Conservation (phyloP, 768 basidiomycete genomes). For the Candolleomyces eurysporus region DNA sequence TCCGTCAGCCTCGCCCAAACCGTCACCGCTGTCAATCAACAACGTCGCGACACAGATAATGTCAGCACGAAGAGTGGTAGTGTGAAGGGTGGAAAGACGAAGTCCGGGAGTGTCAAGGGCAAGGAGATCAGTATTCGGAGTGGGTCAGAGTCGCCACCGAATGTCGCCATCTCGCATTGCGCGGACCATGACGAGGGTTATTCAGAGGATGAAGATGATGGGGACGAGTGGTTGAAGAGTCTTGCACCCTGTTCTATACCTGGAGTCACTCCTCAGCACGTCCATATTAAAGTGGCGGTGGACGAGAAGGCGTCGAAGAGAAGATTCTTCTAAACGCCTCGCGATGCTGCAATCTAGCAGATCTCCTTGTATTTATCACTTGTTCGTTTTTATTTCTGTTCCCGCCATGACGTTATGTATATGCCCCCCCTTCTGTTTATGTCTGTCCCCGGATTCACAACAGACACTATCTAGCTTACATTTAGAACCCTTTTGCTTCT, state of each 20-base stretch:
- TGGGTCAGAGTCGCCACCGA: constrained; percentile 35
- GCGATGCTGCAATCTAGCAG: background rate
- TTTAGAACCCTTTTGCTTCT: background rate
- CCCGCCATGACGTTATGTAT: background rate
- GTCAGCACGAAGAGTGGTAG: constrained; percentile 31
- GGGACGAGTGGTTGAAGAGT: constrained; percentile 84
- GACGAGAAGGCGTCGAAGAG: constrained; percentile 72
- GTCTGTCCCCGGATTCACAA: background rate
- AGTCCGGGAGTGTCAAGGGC: background rate
- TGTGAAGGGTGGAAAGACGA: constrained; percentile 6
- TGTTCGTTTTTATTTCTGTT: constrained; percentile 1
- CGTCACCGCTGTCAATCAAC: constrained; percentile 8
- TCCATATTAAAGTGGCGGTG: constrained; percentile 69
- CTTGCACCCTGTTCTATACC: constrained; percentile 64
- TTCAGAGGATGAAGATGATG: constrained; percentile 70
- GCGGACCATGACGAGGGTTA: constrained; percentile 62
- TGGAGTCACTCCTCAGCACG: constrained; percentile 50
- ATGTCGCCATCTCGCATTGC: constrained; percentile 35
- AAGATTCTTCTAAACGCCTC: constrained; percentile 59
- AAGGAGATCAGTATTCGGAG: constrained; percentile 12
- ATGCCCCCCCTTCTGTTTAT: background rate
- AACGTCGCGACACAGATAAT: background rate
- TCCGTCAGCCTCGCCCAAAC: constrained; percentile 5
- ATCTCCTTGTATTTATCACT: background rate
- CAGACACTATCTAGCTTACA: constrained; percentile 3